Conservation (phyloP, 192 early-diverging fungal genomes). For the Coemansia sp. region DNA sequence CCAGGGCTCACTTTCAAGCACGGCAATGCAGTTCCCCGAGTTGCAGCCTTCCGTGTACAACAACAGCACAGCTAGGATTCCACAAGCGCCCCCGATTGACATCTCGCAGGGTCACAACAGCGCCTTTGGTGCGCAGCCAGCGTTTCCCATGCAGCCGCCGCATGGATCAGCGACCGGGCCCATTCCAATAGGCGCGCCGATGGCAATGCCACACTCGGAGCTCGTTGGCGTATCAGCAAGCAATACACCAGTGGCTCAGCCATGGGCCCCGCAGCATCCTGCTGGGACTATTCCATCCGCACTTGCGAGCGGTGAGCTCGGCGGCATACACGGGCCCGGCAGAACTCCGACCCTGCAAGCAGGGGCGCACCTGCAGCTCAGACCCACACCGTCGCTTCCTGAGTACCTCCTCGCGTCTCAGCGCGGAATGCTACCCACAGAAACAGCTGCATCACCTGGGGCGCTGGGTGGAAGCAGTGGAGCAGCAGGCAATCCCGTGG, state of each 20-base stretch:
- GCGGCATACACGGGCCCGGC: neutral
- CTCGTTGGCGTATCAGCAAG: conserved; percentile 1
- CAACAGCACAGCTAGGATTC: neutral
- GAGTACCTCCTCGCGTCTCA: conserved; percentile 24
- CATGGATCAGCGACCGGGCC: conserved; percentile 8
- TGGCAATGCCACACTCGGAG: conserved; percentile 12
- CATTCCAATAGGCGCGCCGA: conserved; percentile 9
- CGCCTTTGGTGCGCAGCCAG: conserved; percentile 9
- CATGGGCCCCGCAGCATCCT: neutral
- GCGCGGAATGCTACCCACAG: conserved; percentile 2
- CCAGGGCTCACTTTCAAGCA: neutral
- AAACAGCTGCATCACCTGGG: conserved; percentile 15
- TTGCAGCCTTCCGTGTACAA: neutral
- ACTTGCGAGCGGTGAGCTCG: conserved; percentile 3
- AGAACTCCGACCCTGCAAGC: conserved; percentile 20
- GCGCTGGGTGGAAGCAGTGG: neutral
- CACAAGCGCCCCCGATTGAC: neutral
- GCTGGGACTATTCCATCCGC: conserved; percentile 1
- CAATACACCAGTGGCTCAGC: conserved; percentile 6
- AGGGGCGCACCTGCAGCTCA: conserved; percentile 18
- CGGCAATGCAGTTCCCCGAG: neutral
- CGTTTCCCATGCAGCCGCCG: conserved; percentile 12
- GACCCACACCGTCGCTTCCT: conserved; percentile 39
- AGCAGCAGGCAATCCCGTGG: neutral
- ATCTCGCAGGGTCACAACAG: neutral